Evolutionary conservation across 2,329 filamentous ascomycete genomes (phyloP).

Genomic region (Aspergillus glaucus): DNA sequence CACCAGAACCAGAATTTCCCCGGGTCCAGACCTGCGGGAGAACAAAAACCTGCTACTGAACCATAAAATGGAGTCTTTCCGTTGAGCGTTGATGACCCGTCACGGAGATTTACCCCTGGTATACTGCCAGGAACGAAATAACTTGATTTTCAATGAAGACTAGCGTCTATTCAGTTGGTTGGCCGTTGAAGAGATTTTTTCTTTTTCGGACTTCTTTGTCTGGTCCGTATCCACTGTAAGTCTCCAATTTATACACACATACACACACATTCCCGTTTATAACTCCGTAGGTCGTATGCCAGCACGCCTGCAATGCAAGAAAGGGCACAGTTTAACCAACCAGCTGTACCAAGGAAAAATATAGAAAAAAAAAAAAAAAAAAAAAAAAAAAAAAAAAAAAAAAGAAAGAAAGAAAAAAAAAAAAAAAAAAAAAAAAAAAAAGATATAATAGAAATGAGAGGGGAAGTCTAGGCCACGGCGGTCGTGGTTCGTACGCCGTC

Average conservation of each 20-base stretch:
- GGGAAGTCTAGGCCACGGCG: conserved; percentile 20
- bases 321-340: conserved; percentile 1
- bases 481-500: conserved; percentile 20
- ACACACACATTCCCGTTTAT: conserved; percentile 4
- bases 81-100: too few species aligned
- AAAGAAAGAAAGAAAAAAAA: neutral
- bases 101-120: too few species aligned
- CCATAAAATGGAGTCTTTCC: too few species aligned
- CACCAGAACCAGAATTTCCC: neutral
- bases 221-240: conserved; percentile 4
- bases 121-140: too few species aligned
- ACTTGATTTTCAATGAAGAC: too few species aligned
- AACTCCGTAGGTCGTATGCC: conserved; percentile 17
- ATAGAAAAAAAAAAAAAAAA: conserved; percentile 1
- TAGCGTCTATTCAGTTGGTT: too few species aligned
- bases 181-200: conserved; percentile 6
- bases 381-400: conserved; percentile 1
- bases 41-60: too few species aligned
- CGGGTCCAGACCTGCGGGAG: neutral
- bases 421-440: conserved; percentile 1
- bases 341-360: conserved; percentile 1
- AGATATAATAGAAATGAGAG: conserved; percentile 6
- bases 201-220: neutral
- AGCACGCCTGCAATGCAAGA: conserved; percentile 19
- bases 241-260: conserved; percentile 10